Conservation (phyloP, 140 eudicot species). For the Bidens hawaiensis region DNA sequence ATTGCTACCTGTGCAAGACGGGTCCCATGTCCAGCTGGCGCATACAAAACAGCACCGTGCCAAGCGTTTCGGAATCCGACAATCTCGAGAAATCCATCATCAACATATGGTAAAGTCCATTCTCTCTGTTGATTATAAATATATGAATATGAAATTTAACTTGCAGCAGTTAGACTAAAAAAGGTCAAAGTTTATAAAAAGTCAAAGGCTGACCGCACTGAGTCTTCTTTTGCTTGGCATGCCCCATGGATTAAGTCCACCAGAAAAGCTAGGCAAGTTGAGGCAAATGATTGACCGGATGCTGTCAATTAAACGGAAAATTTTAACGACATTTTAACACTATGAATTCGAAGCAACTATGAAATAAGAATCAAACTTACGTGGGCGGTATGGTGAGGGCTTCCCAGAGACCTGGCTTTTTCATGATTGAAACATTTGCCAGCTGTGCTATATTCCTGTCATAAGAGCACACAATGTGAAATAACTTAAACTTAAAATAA, state of each 20-base stretch:
- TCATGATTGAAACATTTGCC: constrained; percentile 65
- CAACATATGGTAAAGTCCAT: constrained; percentile 77
- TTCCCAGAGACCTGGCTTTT: constrained; percentile 63
- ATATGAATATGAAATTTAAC: not conserved
- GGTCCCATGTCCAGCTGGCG: constrained; percentile 91
- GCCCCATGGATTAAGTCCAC: constrained; percentile 96
- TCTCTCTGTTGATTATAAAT: constrained; percentile 47
- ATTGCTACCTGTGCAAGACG: constrained; percentile 87
- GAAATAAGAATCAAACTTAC: constrained; percentile 27
- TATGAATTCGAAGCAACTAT: not conserved
- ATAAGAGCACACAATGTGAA: constrained; percentile 11
- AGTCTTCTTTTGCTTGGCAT: constrained; percentile 57
- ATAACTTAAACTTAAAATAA: not conserved
- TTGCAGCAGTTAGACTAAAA: constrained; percentile 4
- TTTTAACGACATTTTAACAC: not conserved
- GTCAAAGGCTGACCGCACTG: constrained; percentile 42
- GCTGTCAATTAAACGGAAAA: constrained; percentile 20
- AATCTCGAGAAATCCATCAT: constrained; percentile 80
- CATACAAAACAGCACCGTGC: constrained; percentile 86
- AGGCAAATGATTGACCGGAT: constrained; percentile 84
- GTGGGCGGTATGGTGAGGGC: constrained; percentile 51
- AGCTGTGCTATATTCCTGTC: constrained; percentile 66
- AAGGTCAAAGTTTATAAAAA: not conserved
- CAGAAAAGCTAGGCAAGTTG: constrained; percentile 93
- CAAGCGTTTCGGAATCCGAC: constrained; percentile 97